phyloP scores from a whole-genome alignment of 345 rosid genomes.

The Sonneratia caseolaris region DNA sequence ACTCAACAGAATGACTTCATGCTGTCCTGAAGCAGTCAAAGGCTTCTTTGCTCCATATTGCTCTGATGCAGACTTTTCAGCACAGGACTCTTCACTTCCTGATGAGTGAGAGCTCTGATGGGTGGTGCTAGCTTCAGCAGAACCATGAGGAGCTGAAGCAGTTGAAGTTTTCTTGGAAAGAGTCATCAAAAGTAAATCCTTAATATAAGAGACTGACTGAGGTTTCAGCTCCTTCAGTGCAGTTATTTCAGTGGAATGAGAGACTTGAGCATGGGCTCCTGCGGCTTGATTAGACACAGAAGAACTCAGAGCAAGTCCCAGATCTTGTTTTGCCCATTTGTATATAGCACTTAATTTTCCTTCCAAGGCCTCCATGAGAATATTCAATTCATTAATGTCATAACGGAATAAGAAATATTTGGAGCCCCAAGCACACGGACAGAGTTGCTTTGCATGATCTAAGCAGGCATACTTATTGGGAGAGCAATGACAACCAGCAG shows the following conservation, averaged over 20 bases:
- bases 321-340: constrained; percentile 96
- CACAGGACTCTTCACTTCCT: constrained; percentile 26
- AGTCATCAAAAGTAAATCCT: constrained; percentile 31
- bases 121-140: constrained; percentile 13
- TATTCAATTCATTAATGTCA: constrained; percentile 62
- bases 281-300: constrained; percentile 25
- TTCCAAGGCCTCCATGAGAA: constrained; percentile 93
- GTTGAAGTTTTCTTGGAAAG: constrained; percentile 20
- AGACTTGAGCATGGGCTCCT: constrained; percentile 23
- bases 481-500: constrained; percentile 91
- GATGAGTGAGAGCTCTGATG: constrained; percentile 15
- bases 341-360: constrained; percentile 91
- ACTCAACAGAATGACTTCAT: constrained; percentile 55
- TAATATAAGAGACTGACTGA: constrained; percentile 24
- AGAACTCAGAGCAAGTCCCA: constrained; percentile 78
- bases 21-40: constrained; percentile 18
- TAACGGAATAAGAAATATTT: constrained; percentile 83
- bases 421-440: constrained; percentile 59
- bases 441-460: constrained; percentile 78
- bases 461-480: constrained; percentile 86
- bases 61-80: constrained; percentile 14
- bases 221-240: constrained; percentile 23
- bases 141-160: constrained; percentile 18
- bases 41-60: constrained; percentile 26
- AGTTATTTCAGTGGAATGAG: constrained; percentile 28